Conservation (phyloP, 805 yeast genomes). For the Nakazawaea ambrosiae region DNA sequence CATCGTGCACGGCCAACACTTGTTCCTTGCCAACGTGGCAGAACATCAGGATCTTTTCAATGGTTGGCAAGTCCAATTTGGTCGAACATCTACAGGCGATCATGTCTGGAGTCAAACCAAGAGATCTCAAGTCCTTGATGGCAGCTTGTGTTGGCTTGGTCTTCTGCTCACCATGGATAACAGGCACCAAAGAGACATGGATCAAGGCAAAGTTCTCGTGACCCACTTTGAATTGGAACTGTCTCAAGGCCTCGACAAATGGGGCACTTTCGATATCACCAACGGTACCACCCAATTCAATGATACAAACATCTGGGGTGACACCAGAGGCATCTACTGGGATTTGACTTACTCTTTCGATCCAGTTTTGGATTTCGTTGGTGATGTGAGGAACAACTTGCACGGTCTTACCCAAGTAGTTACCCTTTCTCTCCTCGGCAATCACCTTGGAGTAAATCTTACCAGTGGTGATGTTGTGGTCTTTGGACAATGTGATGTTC, state of each 20-base stretch:
- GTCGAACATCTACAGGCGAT: conserved; percentile 96
- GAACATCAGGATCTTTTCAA: conserved; percentile 95
- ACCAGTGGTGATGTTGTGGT: conserved; percentile 98
- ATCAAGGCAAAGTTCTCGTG: conserved; percentile 88
- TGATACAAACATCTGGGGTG: conserved; percentile 93
- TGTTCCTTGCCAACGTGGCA: conserved; percentile 99
- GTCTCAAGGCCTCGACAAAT: conserved; percentile 97
- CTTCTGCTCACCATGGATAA: conserved; percentile 97
- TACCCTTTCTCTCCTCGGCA: conserved; percentile 93
- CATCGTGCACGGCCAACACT: conserved; percentile 94
- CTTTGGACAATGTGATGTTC: conserved; percentile 85
- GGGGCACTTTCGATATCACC: conserved; percentile 99
- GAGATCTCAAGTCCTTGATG: conserved; percentile 88
- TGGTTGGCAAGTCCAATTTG: conserved; percentile 74
- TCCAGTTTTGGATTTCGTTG: conserved; percentile 97
- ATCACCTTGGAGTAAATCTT: conserved; percentile 92
- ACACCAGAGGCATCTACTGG: conserved; percentile 89
- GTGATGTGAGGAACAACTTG: conserved; percentile 99
- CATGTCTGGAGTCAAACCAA: conserved; percentile 93
- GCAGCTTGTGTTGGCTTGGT: conserved; percentile 99
- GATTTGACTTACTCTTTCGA: conserved; percentile 81
- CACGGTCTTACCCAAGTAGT: conserved; percentile 97
- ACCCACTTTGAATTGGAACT: conserved; percentile 97
- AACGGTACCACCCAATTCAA: conserved; percentile 98
- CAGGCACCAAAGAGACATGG: conserved; percentile 96